A percentile compares a stretch with the other conserved stretches of the same genome.
phyloP scores from a whole-genome alignment of 148 eudicot genomes.

The Rhododendron griersonianum region DNA sequence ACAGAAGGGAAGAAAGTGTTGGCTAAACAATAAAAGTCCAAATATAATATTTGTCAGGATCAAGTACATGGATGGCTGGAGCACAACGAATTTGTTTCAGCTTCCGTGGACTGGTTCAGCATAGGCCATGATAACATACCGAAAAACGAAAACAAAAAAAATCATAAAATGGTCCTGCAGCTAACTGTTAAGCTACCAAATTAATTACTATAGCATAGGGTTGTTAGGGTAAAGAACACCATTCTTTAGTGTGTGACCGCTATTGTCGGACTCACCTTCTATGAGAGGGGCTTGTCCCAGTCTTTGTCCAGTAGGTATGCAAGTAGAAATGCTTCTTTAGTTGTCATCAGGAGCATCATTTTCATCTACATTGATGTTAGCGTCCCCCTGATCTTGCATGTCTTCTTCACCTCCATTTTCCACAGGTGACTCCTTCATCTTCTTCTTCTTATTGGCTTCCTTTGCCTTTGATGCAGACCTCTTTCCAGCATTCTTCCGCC shows the following conservation, averaged over 20 bases:
- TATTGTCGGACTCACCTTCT: not conserved
- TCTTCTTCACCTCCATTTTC: conserved; percentile 36
- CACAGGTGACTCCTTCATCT: conserved; percentile 27
- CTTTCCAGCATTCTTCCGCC: conserved; percentile 52
- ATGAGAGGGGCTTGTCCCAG: not conserved
- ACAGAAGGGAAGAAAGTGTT: not conserved
- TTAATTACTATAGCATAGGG: not conserved
- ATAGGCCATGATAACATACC: not conserved
- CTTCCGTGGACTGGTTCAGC: not conserved
- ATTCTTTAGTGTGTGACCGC: not conserved
- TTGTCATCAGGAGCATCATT: not conserved
- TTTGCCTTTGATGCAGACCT: conserved; percentile 50
- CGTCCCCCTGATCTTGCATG: conserved; percentile 11
- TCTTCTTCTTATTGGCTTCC: conserved; percentile 41
- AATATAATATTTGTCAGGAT: not conserved
- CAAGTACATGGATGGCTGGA: not conserved
- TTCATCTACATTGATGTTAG: conserved; percentile 5
- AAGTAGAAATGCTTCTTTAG: not conserved
- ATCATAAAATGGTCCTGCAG: not conserved
- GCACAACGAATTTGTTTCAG: not conserved
- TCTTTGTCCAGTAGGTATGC: not conserved
- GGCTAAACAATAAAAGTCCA: not conserved
- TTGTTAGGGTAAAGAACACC: not conserved
- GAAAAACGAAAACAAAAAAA: not conserved
- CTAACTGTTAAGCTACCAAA: not conserved